A percentile compares a stretch with the other conserved stretches of the same genome.
phyloP scores from a whole-genome alignment of 2,329 filamentous ascomycete genomes.

The Pseudogymnoascus sp. region DNA sequence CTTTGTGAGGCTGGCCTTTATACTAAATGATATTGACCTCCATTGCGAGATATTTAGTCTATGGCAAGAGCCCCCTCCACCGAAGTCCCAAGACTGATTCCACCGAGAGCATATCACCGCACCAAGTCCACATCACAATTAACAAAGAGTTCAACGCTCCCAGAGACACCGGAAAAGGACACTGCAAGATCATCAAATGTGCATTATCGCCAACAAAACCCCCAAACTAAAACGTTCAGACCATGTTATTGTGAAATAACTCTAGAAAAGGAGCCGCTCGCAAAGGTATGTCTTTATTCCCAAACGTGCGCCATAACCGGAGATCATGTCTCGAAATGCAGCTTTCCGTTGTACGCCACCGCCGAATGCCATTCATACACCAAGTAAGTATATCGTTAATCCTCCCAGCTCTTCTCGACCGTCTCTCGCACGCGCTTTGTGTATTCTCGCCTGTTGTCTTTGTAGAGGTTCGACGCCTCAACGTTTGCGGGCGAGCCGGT shows the following conservation, averaged over 20 bases:
- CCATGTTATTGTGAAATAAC: conserved; percentile 8
- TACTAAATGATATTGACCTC: background rate
- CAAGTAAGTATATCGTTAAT: conserved; percentile 40
- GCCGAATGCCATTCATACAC: conserved; percentile 2
- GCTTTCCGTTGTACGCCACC: conserved; percentile 9
- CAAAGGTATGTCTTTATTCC: conserved; percentile 7
- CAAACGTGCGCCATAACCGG: conserved; percentile 7
- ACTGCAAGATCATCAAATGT: conserved; percentile 1
- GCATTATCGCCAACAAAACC: background rate
- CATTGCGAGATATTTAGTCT: background rate
- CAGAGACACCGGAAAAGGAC: background rate
- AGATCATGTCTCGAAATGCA: conserved; percentile 8
- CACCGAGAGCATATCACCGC: background rate
- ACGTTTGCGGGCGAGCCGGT: conserved; percentile 98
- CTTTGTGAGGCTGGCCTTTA: background rate
- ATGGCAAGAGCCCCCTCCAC: background rate
- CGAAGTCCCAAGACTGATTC: background rate
- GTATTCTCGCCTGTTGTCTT: conserved; percentile 95
- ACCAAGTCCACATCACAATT: background rate
- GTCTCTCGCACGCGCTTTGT: conserved; percentile 91
- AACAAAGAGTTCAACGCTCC: background rate
- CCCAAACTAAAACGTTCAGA: background rate
- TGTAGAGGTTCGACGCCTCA: conserved; percentile 96
- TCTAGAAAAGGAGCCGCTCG: conserved; percentile 5
- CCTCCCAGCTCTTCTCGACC: conserved; percentile 99